Base-by-base conservation (phyloP, 192 early-diverging fungal species). In the Umbelopsis sp. region DNA sequence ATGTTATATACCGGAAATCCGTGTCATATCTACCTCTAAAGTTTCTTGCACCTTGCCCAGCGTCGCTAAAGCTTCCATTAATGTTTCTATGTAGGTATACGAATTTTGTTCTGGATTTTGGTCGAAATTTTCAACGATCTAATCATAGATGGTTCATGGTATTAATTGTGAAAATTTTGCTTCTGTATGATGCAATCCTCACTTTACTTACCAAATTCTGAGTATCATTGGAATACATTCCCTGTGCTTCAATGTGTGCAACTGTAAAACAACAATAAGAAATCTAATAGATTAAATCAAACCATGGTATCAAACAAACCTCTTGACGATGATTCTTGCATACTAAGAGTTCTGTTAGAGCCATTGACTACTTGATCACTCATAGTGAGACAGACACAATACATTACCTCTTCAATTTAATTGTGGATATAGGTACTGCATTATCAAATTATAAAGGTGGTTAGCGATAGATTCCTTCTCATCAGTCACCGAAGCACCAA, bases 81-180 rank as follows among this genome's bases (percentile, higher is more conserved):
- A 77, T 71, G 91, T 92, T 76, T 92, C 92, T 32, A 94, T 87
- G 47, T 92, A 92, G 20, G 87, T 88, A 78, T 85, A 88, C 22
- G 91, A 92, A 65, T 94, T 91, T 0, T 90, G 87, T 68, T 94
- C 92, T 5, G 91, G 89, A 70, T 91, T 89, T 26, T 84, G 83
- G 12, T 91, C 90, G 8, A 83, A 38, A 59, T 85, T 81, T 80
- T 91, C 83, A 68, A 80, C 66, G 59, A 89, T 79, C 87, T 87
- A 72, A 68, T n/a, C n/a, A 34, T 66, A 24, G 47, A 20, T 49
- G 3, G 10, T 49, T 49, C 2, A 49, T 49, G 11, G 16, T 49
- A 21, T 49, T 17, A 21, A 5, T 20, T 4, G 47, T 16, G 47
- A 6, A 6, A 41, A 1, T 41, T 0, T 41, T 41, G 4, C 1